A percentile compares a stretch with the other conserved stretches of the same genome.
Conservation (phyloP, 768 basidiomycete genomes). For the Pleurotus platypus region DNA sequence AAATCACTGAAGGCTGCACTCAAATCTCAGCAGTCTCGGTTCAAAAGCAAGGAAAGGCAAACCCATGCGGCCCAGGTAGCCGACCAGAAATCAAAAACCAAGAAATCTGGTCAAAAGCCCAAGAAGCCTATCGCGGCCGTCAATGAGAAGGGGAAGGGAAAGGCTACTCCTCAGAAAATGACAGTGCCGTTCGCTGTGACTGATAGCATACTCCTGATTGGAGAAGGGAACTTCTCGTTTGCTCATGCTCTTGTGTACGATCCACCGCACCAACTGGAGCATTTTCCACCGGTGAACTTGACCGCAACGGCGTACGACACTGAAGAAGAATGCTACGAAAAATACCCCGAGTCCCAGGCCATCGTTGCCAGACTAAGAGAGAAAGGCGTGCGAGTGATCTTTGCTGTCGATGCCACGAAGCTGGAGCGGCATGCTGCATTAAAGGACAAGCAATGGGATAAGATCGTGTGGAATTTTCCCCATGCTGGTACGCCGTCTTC, state of each 20-base stretch:
- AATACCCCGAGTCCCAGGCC: conserved; percentile 72
- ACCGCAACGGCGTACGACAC: conserved; percentile 86
- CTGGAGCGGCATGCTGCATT: conserved; percentile 57
- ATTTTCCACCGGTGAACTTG: conserved; percentile 62
- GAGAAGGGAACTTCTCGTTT: conserved; percentile 96
- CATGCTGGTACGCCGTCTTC: conserved; percentile 69
- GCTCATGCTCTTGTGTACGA: conserved; percentile 64
- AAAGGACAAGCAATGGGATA: conserved; percentile 67
- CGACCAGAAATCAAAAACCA: conserved; percentile 40
- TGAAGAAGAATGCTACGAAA: conserved; percentile 69
- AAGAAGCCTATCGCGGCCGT: conserved; percentile 5
- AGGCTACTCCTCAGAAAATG: conserved; percentile 26
- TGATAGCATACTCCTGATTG: conserved; percentile 74
- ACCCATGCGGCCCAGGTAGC: conserved; percentile 48
- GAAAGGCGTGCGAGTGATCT: conserved; percentile 68
- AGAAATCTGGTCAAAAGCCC: conserved; percentile 14
- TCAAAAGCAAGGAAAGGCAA: conserved; percentile 59
- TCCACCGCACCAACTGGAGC: conserved; percentile 39
- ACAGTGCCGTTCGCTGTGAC: conserved; percentile 64
- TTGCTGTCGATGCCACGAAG: conserved; percentile 80
- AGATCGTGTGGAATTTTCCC: conserved; percentile 93
- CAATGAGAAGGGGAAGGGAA: conserved; percentile 33
- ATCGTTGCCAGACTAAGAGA: conserved; percentile 54
- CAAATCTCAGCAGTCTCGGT: conserved; percentile 63
- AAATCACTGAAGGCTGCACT: conserved; percentile 62